Conservation (phyloP, 2,329 filamentous ascomycete species). For the Penicillium sclerotigenum region DNA sequence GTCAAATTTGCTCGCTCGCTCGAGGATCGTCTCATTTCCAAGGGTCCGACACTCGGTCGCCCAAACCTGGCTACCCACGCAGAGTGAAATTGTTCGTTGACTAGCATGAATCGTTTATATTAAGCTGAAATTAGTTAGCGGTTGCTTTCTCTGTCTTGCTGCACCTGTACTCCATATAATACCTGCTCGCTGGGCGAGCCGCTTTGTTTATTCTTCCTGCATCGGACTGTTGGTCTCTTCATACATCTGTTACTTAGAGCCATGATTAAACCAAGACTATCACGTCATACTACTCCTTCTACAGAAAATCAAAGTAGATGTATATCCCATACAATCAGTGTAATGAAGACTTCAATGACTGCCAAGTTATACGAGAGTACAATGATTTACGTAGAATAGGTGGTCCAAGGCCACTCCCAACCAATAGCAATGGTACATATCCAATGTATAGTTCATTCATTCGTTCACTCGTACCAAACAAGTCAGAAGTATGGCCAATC, state of each 20-base stretch:
- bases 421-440: background rate
- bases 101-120: background rate
- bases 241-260: background rate
- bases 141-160: background rate
- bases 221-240: background rate
- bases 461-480: slow-evolving; percentile 35
- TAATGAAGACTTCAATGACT: background rate
- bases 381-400: background rate
- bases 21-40: slow-evolving; percentile 37
- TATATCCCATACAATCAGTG: background rate
- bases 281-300: background rate
- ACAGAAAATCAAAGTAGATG: background rate
- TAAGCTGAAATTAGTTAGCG: background rate
- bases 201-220: slow-evolving; percentile 1
- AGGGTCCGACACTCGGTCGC: slow-evolving; percentile 11
- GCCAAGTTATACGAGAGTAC: background rate
- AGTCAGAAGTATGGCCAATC: slow-evolving; percentile 15
- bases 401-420: background rate
- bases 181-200: slow-evolving; percentile 7
- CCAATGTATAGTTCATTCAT: slow-evolving; percentile 33
- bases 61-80: slow-evolving; percentile 3
- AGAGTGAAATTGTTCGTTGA: slow-evolving; percentile 3
- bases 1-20: slow-evolving; percentile 52
- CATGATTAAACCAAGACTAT: background rate
- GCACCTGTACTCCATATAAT: background rate